These are phyloP conservation scores for Paraconiothyrium brasiliense DNA, from an alignment of 2,329 filamentous ascomycete genomes.

Conservation along the genomic window DNA sequence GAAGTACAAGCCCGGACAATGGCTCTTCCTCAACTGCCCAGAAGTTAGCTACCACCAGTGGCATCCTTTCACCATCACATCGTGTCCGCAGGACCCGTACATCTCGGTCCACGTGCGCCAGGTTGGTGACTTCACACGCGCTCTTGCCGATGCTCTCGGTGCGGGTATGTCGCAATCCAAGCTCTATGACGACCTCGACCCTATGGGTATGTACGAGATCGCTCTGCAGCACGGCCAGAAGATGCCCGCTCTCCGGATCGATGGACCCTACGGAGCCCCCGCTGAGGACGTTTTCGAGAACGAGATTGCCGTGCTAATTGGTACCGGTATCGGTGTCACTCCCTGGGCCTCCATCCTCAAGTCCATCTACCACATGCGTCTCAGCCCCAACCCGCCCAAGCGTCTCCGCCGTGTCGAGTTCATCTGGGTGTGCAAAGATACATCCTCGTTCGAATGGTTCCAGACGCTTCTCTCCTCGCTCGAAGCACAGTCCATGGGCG, in stretches of 20 bases:
- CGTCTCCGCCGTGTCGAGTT: slow-evolving; percentile 96
- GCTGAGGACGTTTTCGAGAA: slow-evolving; percentile 98
- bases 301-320: slow-evolving; percentile 85
- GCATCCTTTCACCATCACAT: slow-evolving; percentile 99
- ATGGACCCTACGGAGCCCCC: slow-evolving; percentile 95
- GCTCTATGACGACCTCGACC: slow-evolving; percentile 89
- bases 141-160: slow-evolving; percentile 95
- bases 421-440: slow-evolving; percentile 98
- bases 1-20: slow-evolving; percentile 98
- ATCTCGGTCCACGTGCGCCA: slow-evolving; percentile 94
- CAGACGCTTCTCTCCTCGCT: slow-evolving; percentile 91
- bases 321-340: slow-evolving; percentile 87
- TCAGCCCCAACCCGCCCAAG: slow-evolving; percentile 85
- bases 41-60: slow-evolving; percentile 89
- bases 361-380: slow-evolving; percentile 97
- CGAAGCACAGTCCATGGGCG: slow-evolving; percentile 80
- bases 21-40: slow-evolving; percentile 95
- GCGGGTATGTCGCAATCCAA: slow-evolving; percentile 87
- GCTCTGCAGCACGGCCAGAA: slow-evolving; percentile 90
- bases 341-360: slow-evolving; percentile 90
- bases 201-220: slow-evolving; percentile 97
- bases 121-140: slow-evolving; percentile 93
- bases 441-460: slow-evolving; percentile 98
- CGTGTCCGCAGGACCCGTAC: slow-evolving; percentile 94
- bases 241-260: slow-evolving; percentile 89